Evolutionary conservation across 257 asterid genomes (phyloP), one percentile per base, ranked within the genome.

Genomic region (Ehretia macrophylla): DNA sequence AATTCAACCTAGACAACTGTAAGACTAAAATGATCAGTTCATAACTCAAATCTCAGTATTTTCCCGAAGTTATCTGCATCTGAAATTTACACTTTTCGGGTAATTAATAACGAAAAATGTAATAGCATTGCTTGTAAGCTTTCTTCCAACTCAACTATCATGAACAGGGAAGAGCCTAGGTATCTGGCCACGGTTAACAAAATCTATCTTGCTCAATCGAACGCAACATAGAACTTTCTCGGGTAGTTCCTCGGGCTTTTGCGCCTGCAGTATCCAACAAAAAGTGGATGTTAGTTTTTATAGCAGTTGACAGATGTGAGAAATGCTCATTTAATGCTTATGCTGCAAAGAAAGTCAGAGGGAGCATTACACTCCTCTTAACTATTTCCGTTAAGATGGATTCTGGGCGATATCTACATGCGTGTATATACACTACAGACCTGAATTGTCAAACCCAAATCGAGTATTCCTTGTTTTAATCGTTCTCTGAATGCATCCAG

Each of bases 371-470:
- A 6, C 35, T 27, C 35, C 35, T 27, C 3, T 3, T 27, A 6
- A 27, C 35, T 27, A 1, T 27, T 27, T 27, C 35, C 3, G 4
- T 27, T 27, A 27, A 27, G 35, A 27, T 27, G 6, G 35, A 27
- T 27, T 27, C 35, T 27, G 6, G 35, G 6, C 35, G 6, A 1
- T 27, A 27, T 27, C 47, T 42, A 42, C 2, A 3, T 42, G 16
- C 3, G 11, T 42, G 16, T 42, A 42, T 42, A 55, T 8, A 40
- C 12, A n/a, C 40, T 17, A 4, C 27, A 42, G n/a, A 87, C 97
- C 96, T 91, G 98, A 72, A 91, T 91, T 14, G 95, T 81, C 60
- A 91, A 66, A 52, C 98, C 98, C 56, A 91, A 75, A 72, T 91
- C 90, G 68, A 91, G 88, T 48, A 84, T 72, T 64, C 95, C 98